These are phyloP conservation scores for Pythium scleroteichum DNA, from an alignment of 352 stramenopile species.

Conservation along the genomic window DNA sequence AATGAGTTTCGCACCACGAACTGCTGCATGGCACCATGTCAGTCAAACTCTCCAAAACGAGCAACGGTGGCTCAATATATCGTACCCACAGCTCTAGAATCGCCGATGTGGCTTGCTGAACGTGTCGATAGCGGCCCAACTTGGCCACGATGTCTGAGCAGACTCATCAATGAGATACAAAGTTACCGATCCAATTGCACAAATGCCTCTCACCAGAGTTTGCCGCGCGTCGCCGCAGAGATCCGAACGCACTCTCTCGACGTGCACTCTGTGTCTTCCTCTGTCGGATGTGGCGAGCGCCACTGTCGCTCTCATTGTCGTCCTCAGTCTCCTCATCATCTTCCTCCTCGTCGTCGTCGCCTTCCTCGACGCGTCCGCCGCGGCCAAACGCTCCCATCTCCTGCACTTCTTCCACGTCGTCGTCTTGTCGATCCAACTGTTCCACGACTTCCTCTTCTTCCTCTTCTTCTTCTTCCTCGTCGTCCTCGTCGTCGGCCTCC, in stretches of 20 bases:
- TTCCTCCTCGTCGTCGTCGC: constrained; percentile 29
- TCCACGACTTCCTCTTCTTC: constrained; percentile 47
- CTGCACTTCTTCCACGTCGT: constrained; percentile 36
- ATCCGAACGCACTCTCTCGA: constrained; percentile 13
- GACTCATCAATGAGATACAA: neutral
- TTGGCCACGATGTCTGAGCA: constrained; percentile 17
- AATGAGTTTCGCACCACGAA: constrained; percentile 65
- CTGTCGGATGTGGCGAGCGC: neutral
- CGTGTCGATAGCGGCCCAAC: constrained; percentile 19
- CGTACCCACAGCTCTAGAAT: constrained; percentile 46
- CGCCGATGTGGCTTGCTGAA: constrained; percentile 31
- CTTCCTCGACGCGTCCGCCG: constrained; percentile 15
- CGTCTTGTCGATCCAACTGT: constrained; percentile 35
- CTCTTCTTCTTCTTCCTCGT: constrained; percentile 40
- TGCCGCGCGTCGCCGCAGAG: constrained; percentile 8
- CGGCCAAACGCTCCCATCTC: constrained; percentile 23
- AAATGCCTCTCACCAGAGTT: constrained; percentile 18
- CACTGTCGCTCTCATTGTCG: neutral
- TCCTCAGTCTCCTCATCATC: constrained; percentile 3
- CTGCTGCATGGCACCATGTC: constrained; percentile 19
- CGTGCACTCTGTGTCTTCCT: neutral
- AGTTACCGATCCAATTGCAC: constrained; percentile 1
- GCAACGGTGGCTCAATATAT: neutral
- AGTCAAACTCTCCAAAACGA: neutral
- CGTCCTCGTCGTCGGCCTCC: constrained; percentile 42